These are phyloP conservation scores for Aspergillus transmontanensis DNA, from an alignment of 2,329 filamentous ascomycete genomes.

Conservation along the genomic window DNA sequence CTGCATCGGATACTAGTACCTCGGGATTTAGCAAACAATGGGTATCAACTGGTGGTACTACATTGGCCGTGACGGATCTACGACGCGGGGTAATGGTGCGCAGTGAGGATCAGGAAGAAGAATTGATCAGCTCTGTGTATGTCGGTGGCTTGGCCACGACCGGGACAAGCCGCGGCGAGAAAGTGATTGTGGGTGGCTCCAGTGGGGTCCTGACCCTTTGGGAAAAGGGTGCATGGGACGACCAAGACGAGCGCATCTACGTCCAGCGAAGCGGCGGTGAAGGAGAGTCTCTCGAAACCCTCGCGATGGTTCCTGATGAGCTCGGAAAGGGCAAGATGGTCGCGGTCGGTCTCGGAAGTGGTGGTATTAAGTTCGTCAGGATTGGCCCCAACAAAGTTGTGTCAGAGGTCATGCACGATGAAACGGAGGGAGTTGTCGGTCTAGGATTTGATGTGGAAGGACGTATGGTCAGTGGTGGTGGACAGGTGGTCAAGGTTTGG, in stretches of 20 bases:
- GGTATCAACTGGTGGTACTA: constrained; percentile 90
- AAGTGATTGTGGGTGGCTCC: constrained; percentile 75
- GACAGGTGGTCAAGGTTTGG: constrained; percentile 87
- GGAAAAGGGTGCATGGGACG: constrained; percentile 94
- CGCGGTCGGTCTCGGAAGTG: constrained; percentile 80
- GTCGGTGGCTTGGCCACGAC: constrained; percentile 73
- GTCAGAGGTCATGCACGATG: constrained; percentile 72
- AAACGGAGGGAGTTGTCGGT: constrained; percentile 80
- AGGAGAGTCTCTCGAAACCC: constrained; percentile 79
- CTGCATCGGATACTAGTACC: constrained; percentile 76
- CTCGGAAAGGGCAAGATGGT: constrained; percentile 67
- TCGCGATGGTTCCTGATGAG: constrained; percentile 70
- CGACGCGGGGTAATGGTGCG: constrained; percentile 81
- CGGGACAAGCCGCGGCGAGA: constrained; percentile 69
- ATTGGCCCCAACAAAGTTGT: constrained; percentile 73
- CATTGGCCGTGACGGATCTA: constrained; percentile 85
- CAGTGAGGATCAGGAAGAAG: constrained; percentile 93
- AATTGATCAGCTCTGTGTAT: constrained; percentile 79
- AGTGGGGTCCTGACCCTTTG: constrained; percentile 86
- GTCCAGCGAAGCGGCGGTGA: constrained; percentile 65
- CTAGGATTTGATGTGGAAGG: constrained; percentile 83
- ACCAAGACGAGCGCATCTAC: constrained; percentile 86
- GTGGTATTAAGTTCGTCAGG: constrained; percentile 74
- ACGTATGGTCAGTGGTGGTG: constrained; percentile 87
- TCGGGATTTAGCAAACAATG: constrained; percentile 92